A percentile compares a stretch with the other conserved stretches of the same genome.
These are phyloP conservation scores for Candida broadrunensis DNA, from an alignment of 805 yeast species.

Conservation along the genomic window DNA sequence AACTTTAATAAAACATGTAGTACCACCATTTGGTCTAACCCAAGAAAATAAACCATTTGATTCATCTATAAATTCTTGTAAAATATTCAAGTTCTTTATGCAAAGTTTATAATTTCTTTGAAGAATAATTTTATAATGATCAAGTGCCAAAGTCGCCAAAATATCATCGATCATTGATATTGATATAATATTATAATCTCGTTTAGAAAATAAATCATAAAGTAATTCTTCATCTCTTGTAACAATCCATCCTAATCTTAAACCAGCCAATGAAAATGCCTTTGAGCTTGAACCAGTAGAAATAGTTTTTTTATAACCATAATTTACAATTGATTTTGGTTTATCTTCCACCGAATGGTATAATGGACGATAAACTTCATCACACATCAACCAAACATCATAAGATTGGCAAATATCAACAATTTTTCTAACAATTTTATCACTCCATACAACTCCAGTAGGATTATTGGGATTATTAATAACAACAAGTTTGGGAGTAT, in stretches of 20 bases:
- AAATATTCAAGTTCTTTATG: slow-evolving; percentile 27
- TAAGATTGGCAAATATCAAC: slow-evolving; percentile 31
- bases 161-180: slow-evolving; percentile 46
- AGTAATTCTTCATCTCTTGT: slow-evolving; percentile 28
- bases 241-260: slow-evolving; percentile 53
- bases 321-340: slow-evolving; percentile 40
- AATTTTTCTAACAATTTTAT: slow-evolving; percentile 28
- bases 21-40: slow-evolving; percentile 47
- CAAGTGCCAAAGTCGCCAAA: slow-evolving; percentile 42
- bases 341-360: slow-evolving; percentile 31
- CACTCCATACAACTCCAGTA: slow-evolving; percentile 40
- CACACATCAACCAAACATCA: slow-evolving; percentile 39
- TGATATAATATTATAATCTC: slow-evolving; percentile 53
- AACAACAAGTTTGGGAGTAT: slow-evolving; percentile 39
- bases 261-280: slow-evolving; percentile 52
- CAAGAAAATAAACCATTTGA: slow-evolving; percentile 32
- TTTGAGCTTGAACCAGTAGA: slow-evolving; percentile 53
- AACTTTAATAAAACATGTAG: slow-evolving; percentile 42
- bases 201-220: slow-evolving; percentile 30
- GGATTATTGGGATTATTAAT: slow-evolving; percentile 51
- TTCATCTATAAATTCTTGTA: slow-evolving; percentile 30
- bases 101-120: slow-evolving; percentile 41
- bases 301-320: slow-evolving; percentile 41
- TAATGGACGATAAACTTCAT: slow-evolving; percentile 55
- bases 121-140: slow-evolving; percentile 30